Conservation (phyloP, 495 filamentous ascomycete genomes). For the Xylaria acuta region DNA sequence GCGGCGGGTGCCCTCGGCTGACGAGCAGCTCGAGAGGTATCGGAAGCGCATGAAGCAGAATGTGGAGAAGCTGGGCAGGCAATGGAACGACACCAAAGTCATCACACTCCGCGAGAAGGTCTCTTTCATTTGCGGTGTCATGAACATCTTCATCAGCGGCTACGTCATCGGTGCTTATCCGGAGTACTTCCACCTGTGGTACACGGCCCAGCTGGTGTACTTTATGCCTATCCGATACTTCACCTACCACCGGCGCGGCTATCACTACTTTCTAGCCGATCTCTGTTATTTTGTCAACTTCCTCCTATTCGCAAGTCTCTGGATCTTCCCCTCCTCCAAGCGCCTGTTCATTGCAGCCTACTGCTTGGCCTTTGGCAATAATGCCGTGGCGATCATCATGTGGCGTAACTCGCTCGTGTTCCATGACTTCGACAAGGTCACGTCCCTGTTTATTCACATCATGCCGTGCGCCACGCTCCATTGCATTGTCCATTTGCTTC, state of each 20-base stretch:
- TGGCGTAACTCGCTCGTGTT: constrained; percentile 99
- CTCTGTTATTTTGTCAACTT: constrained; percentile 98
- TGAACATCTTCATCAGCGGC: constrained; percentile 96
- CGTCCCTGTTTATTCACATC: constrained; percentile 97
- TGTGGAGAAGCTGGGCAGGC: constrained; percentile 83
- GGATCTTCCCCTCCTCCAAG: constrained; percentile 90
- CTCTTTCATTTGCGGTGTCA: constrained; percentile 92
- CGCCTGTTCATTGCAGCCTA: constrained; percentile 92
- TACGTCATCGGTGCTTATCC: constrained; percentile 89
- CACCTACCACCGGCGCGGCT: constrained; percentile 86
- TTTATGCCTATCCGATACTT: constrained; percentile 97
- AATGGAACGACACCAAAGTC: constrained; percentile 86
- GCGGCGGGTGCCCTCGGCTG: constrained; percentile 78
- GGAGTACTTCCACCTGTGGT: constrained; percentile 91
- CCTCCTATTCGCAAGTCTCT: constrained; percentile 79
- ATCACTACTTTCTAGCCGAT: constrained; percentile 97
- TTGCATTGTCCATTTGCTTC: constrained; percentile 84
- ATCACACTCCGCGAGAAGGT: constrained; percentile 93
- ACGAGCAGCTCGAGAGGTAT: constrained; percentile 93
- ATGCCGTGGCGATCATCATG: constrained; percentile 98
- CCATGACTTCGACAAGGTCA: constrained; percentile 95
- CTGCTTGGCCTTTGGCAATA: constrained; percentile 93
- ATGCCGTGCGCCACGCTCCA: constrained; percentile 95
- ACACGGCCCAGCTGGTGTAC: constrained; percentile 81
- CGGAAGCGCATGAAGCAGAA: constrained; percentile 80